Evolutionary conservation across 345 rosid species (phyloP), one percentile per base, ranked within the genome.

Genomic region (Zanthoxylum bungeanum): DNA sequence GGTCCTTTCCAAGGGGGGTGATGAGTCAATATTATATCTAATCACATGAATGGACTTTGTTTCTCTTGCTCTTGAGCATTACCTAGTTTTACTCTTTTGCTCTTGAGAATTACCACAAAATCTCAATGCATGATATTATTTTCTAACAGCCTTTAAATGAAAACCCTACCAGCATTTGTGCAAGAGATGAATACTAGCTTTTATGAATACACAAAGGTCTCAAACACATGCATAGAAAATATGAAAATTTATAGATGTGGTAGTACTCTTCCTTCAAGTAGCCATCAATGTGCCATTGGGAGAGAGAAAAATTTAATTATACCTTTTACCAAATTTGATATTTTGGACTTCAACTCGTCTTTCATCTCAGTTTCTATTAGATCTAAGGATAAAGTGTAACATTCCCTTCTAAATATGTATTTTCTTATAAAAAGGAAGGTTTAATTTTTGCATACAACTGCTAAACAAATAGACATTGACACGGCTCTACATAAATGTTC

Each of bases 401-500:
- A 62, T 62, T 62, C 51, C 51, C 51, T 40, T 62, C 51, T 27
- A 55, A 55, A 55, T 10, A 55, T 25, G 33, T 16, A 28, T 12
- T 46, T 64, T 27, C 12, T 24, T 64, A 16, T 5, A 3, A 27
- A 17, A 64, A 46, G 17, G 46, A n/a, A n/a, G 16, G 22, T 46
- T 16, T 44, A 19, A 42, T 7, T 46, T 44, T 44, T 64, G 28
- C 3, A 7, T 12, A 46, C 33, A 21, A 10, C 31, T 28, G 55
- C 28, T 34, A 30, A 40, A 62, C 33, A 5, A 12, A 64, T 64
- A 28, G 25, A 66, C 10, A 59, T 33, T 42, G 56, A 36, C 9
- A 9, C 49, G 52, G 72, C 40, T 39, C 19, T 30, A 71, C 5
- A 47, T 56, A 27, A 72, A 69, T 64, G 21, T 17, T 11, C 42